Evolutionary conservation across 2,329 filamentous ascomycete species (phyloP).

Genomic region (Aspergillus pseudonomiae): DNA sequence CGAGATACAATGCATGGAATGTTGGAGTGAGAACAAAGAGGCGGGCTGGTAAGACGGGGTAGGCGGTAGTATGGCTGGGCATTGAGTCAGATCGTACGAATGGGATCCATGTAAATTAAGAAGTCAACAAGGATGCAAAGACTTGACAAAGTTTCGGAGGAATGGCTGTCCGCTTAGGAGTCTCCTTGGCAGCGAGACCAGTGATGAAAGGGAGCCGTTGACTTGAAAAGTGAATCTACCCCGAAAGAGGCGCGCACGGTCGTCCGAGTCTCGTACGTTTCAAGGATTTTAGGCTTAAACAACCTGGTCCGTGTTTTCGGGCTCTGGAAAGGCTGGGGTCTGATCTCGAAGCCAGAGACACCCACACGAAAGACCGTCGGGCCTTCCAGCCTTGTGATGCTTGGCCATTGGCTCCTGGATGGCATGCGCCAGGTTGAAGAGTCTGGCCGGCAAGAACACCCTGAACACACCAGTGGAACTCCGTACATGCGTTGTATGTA

Average conservation of each 20-base stretch:
- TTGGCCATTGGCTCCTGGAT: constrained; percentile 1
- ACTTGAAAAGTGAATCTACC: constrained; percentile 11
- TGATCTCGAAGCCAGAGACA: background rate
- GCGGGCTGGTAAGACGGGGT: constrained; percentile 2
- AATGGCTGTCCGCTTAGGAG: background rate
- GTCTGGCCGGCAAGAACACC: background rate
- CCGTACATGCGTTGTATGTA: background rate
- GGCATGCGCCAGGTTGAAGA: constrained; percentile 6
- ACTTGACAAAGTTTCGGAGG: constrained; percentile 4
- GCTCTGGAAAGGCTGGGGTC: constrained; percentile 2
- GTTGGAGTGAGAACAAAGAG: constrained; percentile 14
- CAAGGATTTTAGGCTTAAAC: background rate
- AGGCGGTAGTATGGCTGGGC: constrained; percentile 1
- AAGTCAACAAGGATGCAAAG: constrained; percentile 2
- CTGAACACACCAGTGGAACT: constrained; percentile 8
- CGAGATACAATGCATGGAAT: constrained; percentile 20
- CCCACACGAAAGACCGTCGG: constrained; percentile 7
- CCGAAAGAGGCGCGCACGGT: constrained; percentile 9
- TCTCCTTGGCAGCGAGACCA: constrained; percentile 2
- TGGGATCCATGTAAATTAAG: constrained; percentile 1
- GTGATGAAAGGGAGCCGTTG: constrained; percentile 10
- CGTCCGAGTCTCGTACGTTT: constrained; percentile 5
- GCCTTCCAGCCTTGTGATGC: constrained; percentile 6
- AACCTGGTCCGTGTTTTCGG: constrained; percentile 10
- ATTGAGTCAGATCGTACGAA: constrained; percentile 1